These are phyloP conservation scores for Perkinsela sp. DNA, from an alignment of 208 protist species.

Conservation along the genomic window DNA sequence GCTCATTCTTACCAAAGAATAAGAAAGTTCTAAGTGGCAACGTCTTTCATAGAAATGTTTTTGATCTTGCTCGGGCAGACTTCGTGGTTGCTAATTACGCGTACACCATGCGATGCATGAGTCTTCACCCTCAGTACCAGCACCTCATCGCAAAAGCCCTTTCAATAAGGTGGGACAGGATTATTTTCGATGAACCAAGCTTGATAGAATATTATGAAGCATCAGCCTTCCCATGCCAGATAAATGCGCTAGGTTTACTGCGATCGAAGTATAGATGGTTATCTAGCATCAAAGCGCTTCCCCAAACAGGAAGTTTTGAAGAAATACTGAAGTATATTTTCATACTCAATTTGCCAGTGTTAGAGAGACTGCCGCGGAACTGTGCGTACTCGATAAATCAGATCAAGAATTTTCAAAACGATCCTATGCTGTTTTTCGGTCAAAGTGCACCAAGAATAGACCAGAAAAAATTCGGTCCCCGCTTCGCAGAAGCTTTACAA, in stretches of 20 bases:
- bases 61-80: neutral
- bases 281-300: neutral
- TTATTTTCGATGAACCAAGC: neutral
- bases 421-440: no score
- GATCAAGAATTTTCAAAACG: no score
- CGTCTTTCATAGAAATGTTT: neutral
- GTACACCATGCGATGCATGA: neutral
- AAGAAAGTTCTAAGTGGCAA: neutral
- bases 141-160: neutral
- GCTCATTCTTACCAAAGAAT: neutral
- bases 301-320: neutral
- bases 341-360: no score
- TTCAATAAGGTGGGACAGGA: neutral
- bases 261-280: neutral
- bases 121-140: neutral
- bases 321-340: neutral
- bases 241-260: neutral
- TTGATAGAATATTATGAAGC: neutral
- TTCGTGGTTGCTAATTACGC: neutral
- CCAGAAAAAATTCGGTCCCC: no score
- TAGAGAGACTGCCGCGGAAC: no score
- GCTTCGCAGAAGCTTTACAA: no score
- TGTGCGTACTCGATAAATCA: no score
- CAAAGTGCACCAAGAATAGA: no score
- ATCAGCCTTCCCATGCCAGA: neutral